Percentiles rank a stretch among this genome's conserved stretches.
Conservation (phyloP, 257 asterid genomes). For the Jacaranda mimosifolia region DNA sequence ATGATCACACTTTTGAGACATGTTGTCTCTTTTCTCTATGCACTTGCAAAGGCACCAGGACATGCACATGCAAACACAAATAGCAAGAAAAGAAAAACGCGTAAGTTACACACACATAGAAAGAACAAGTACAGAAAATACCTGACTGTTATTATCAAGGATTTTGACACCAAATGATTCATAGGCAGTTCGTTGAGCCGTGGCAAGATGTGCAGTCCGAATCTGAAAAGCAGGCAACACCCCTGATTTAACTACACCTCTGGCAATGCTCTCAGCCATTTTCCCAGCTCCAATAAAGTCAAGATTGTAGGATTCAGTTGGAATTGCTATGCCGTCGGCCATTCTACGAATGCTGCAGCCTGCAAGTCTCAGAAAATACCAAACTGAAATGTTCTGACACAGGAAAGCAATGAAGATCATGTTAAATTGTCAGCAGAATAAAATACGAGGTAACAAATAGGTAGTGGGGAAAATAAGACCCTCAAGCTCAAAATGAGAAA, state of each 20-base stretch:
- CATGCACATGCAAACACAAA: not conserved
- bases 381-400: conserved; percentile 12
- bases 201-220: conserved; percentile 72
- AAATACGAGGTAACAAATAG: conserved; percentile 6
- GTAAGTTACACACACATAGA: not conserved
- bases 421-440: not conserved
- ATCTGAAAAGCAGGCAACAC: conserved; percentile 74
- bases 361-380: conserved; percentile 16
- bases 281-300: conserved; percentile 96
- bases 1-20: not conserved
- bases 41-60: too few species aligned
- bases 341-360: conserved; percentile 35
- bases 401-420: conserved; percentile 6
- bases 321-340: conserved; percentile 59
- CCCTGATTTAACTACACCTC: conserved; percentile 82
- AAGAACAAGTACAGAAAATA: conserved; percentile 24
- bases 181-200: conserved; percentile 69
- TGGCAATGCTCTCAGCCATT: conserved; percentile 95
- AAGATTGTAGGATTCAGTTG: conserved; percentile 67
- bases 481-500: conserved; percentile 10
- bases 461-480: not conserved
- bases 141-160: conserved; percentile 68
- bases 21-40: too few species aligned
- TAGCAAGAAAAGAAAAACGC: not conserved
- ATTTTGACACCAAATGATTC: conserved; percentile 82